Evolutionary conservation across 441 rosid species (phyloP), one percentile per base, ranked within the genome.

Genomic region (Pelargonium myrrhifolium): DNA sequence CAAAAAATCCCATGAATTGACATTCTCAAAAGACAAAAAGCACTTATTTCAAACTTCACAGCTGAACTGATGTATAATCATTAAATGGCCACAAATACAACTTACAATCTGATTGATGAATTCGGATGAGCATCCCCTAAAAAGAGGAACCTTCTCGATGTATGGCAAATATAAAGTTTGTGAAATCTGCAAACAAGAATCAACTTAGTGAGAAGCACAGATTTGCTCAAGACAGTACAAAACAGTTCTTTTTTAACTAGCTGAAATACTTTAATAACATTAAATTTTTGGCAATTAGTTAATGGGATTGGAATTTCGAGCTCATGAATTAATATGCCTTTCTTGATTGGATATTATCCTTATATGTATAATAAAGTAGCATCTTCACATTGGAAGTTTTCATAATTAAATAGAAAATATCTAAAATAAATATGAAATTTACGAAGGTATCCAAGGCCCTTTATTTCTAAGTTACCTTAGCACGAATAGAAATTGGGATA

Each of bases 31-130:
- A 28, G 31, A 28, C 31, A 24, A 28, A 28, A 28, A 28, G 31
- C 31, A 28, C 31, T 28, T 28, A 28, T 28, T 28, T 28, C 31
- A 28, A 28, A 28, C 31, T 28, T 28, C 31, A 28, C 31, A 28
- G 31, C 17, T 49, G 21, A n/a, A 49, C 9, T 49, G 17, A 49
- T 49, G 17, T n/a, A 49, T 49, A 0, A 49, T 49, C 20, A 17
- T 51, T 1, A 51, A 20, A 15, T 15, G 18, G 9, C 42, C 17
- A 15, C 69, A 67, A 60, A 65, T n/a, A 53, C 64, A 81, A 56
- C 96, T 83, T 80, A 89, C 98, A 55, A 94, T 88, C 79, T 94
- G 99, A 73, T 84, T 89, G 31, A 92, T 82, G 65, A 94, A 88
- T 80, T 92, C 98, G 0, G 84, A 66, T 14, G 99, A 89, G 74